Evolutionary conservation across 257 asterid species (phyloP).

Genomic region (Fraxinus pennsylvanica): DNA sequence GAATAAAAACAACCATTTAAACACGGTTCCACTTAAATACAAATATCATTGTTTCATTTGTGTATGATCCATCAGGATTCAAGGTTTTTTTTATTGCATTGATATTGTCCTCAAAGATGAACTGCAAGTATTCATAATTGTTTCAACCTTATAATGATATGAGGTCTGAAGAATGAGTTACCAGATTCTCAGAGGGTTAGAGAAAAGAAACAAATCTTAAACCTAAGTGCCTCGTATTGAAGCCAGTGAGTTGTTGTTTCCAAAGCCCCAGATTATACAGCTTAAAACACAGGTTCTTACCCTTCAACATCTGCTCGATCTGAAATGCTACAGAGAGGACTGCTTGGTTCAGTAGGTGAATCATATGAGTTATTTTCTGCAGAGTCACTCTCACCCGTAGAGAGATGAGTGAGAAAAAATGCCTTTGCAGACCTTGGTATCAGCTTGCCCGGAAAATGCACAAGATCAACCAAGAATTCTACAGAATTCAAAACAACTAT

Average conservation of each 20-base stretch:
- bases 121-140: slow-evolving; percentile 26
- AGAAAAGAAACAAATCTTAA: slow-evolving; percentile 21
- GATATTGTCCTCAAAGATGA: slow-evolving; percentile 23
- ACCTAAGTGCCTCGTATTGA: not conserved
- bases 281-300: slow-evolving; percentile 41
- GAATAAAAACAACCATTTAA: not conserved
- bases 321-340: slow-evolving; percentile 36
- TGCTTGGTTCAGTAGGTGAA: slow-evolving; percentile 60
- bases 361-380: slow-evolving; percentile 74
- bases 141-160: slow-evolving; percentile 28
- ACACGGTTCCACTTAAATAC: slow-evolving; percentile 7
- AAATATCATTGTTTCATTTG: slow-evolving; percentile 3
- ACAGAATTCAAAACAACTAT: slow-evolving; percentile 65
- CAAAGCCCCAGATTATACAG: slow-evolving; percentile 19
- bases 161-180: slow-evolving; percentile 26
- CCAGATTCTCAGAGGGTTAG: slow-evolving; percentile 24
- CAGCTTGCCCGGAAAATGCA: slow-evolving; percentile 80
- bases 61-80: slow-evolving; percentile 6
- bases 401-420: slow-evolving; percentile 55
- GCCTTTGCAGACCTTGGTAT: slow-evolving; percentile 68
- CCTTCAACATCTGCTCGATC: slow-evolving; percentile 68
- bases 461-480: slow-evolving; percentile 81
- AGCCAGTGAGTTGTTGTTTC: not conserved
- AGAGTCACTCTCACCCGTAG: slow-evolving; percentile 78
- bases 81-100: slow-evolving; percentile 1